phyloP scores from a whole-genome alignment of 2,329 filamentous ascomycete species.

The Alternaria postmessia region DNA sequence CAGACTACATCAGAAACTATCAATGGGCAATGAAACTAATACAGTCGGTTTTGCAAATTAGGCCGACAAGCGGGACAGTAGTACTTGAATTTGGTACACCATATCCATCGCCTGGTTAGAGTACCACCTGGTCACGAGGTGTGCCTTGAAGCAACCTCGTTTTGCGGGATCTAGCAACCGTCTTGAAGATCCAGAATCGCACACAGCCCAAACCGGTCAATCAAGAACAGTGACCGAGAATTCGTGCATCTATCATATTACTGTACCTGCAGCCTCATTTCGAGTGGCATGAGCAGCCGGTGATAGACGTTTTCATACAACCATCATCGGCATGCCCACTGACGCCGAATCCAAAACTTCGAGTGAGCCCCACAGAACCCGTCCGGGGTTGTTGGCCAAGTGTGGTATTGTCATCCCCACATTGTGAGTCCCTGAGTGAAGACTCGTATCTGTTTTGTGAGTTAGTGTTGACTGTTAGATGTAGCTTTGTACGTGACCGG shows the following conservation, averaged over 20 bases:
- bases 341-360: slow-evolving; percentile 37
- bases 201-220: slow-evolving; percentile 30
- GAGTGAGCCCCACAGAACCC: slow-evolving; percentile 36
- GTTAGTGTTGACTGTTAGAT: slow-evolving; percentile 6
- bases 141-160: slow-evolving; percentile 5
- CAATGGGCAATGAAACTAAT: slow-evolving; percentile 27
- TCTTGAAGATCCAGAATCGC: background rate
- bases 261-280: slow-evolving; percentile 6
- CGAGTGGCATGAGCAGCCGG: slow-evolving; percentile 33
- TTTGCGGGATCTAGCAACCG: background rate
- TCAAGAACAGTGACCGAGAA: background rate
- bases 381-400: slow-evolving; percentile 37
- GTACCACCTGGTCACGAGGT: slow-evolving; percentile 7
- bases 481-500: slow-evolving; percentile 46
- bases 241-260: background rate
- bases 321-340: slow-evolving; percentile 41
- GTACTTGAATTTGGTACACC: slow-evolving; percentile 28
- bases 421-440: slow-evolving; percentile 32
- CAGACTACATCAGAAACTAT: slow-evolving; percentile 13
- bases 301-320: slow-evolving; percentile 27
- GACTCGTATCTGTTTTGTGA: background rate
- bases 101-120: slow-evolving; percentile 30
- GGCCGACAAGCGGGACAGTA: slow-evolving; percentile 33
- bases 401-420: slow-evolving; percentile 36
- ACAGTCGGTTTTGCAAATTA: slow-evolving; percentile 17